Base-by-base conservation (phyloP, 176 grass and related monocot genomes). In the Lolium perenne region DNA sequence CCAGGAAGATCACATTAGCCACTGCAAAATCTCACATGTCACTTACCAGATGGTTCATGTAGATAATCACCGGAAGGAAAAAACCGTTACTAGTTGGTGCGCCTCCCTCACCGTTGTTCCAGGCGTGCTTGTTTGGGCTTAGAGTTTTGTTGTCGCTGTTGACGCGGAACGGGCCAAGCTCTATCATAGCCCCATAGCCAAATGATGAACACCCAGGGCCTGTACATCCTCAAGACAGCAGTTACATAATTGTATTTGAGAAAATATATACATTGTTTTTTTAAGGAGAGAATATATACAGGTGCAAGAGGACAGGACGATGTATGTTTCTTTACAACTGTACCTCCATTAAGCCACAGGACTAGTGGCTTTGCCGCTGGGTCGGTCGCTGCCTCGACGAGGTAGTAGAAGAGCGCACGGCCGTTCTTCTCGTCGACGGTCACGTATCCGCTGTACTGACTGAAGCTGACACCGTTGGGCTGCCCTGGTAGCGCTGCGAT, bases 341-440 rank as follows among this genome's bases (percentile, higher is more conserved):
- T 48, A 86, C 91, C 91, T 90, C 91, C 91, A 54, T 92, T 92
- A 3, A 92, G 83, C 91, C 87, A 92, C 49, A 90, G 56, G 15
- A 92, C 56, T 51, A 92, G 84, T 18, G 87, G 91, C 57, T 62
- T 84, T 0, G 22, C 15, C 23, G 43, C 23, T 0, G 74, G 8
- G 53, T 84, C 20, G 38, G 38, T 4, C 0, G 58, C 15, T 4
- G 87, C 76, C 38, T 92, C 91, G 3, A 70, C 87, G 15, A 92
- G 80, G 80, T 92, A 92, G 74, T 90, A 92, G 84, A 92, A 90
- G 15, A 92, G 80, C 0, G 91, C 64, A 8, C 85, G 82, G 14
- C 87, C 83, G 9, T 75, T 84, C 3, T 40, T 51, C 32, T 63
- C 29, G 46, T 90, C 61, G 0, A 92, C 85, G 45, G 91, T 92